phyloP scores from a whole-genome alignment of 805 yeast species.

The Kodamaea fukazawae region DNA sequence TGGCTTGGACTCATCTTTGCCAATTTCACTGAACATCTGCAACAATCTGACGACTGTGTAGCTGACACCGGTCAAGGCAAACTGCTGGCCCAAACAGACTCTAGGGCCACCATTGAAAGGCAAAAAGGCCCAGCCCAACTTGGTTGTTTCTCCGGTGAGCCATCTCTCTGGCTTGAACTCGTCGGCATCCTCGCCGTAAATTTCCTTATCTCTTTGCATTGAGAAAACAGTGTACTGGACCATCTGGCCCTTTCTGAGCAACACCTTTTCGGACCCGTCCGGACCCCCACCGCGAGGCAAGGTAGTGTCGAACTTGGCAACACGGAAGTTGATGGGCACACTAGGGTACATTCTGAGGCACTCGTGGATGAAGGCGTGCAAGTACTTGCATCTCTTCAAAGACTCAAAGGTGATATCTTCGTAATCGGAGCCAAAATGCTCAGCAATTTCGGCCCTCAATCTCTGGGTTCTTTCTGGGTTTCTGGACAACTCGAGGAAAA shows the following conservation, averaged over 20 bases:
- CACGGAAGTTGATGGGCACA: constrained; percentile 47
- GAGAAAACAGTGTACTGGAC: constrained; percentile 16
- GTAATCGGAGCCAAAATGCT: constrained; percentile 27
- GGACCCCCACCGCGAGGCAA: constrained; percentile 49
- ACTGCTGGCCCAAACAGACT: constrained; percentile 54
- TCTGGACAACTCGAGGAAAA: constrained; percentile 42
- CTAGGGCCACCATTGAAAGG: constrained; percentile 50
- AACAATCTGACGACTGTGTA: constrained; percentile 40
- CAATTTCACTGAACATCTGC: constrained; percentile 27
- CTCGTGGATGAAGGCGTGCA: constrained; percentile 46
- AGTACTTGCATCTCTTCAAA: constrained; percentile 44
- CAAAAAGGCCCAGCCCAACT: constrained; percentile 30
- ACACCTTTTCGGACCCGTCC: constrained; percentile 14
- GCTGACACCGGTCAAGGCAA: constrained; percentile 51
- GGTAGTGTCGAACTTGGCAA: constrained; percentile 43
- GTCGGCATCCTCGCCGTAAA: constrained; percentile 44
- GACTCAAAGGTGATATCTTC: constrained; percentile 42
- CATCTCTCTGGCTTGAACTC: constrained; percentile 50
- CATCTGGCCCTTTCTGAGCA: constrained; percentile 17
- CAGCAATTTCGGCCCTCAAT: constrained; percentile 33
- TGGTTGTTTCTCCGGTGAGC: constrained; percentile 27
- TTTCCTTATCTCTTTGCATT: constrained; percentile 22
- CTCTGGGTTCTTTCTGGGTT: constrained; percentile 33
- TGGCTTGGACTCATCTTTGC: background rate
- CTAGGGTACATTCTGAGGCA: constrained; percentile 47